Base-by-base conservation (phyloP, 108 stramenopile genomes). In the Asterionellopsis glacialis region DNA sequence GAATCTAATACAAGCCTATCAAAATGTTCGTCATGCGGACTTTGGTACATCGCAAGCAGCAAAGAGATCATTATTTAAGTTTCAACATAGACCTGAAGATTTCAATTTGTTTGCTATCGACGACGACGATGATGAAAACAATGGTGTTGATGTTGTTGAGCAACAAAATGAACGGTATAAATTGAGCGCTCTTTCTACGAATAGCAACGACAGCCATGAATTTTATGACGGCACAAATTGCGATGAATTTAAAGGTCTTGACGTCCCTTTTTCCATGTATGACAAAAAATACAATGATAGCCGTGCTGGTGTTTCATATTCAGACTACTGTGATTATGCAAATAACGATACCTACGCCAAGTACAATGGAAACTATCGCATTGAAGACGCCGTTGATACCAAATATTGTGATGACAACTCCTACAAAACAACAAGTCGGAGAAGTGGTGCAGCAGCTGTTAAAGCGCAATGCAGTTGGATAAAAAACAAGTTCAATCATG, bases 1-100 rank as follows among this genome's bases (percentile, higher is more conserved):
- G 14, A 96, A 96, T 70, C 57, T 94, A 19, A 57, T 94, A 10
- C 70, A 75, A 38, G 93, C 95, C 15, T 96, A 93, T 63, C 81
- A 88, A 63, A 92, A 94, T 70, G 88, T 89, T 27, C 74, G 95
- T 28, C 76, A 89, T 68, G 82, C 86, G 14, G 89, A 94, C 49
- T 93, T 91, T 63, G 95, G 95, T 3, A 77, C 86, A 23, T 70
- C 75, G 18, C 88, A 89, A 63, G 82, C 91, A 10, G 91, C 93
- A 22, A 96, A 96, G 64, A 81, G 93, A 54, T 84, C 89, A 43
- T 64, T 96, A 39, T 96, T 96, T 73, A 90, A 92, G 55, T 94
- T 96, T 70, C 51, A 63, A 11, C 65, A 71, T 23, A 51, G 82
- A 10, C 69, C 77, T 11, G 83, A 80, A 22, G 87, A 92, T 58